Base-by-base conservation (phyloP, 495 filamentous ascomycete genomes). In the Poronia punctata region DNA sequence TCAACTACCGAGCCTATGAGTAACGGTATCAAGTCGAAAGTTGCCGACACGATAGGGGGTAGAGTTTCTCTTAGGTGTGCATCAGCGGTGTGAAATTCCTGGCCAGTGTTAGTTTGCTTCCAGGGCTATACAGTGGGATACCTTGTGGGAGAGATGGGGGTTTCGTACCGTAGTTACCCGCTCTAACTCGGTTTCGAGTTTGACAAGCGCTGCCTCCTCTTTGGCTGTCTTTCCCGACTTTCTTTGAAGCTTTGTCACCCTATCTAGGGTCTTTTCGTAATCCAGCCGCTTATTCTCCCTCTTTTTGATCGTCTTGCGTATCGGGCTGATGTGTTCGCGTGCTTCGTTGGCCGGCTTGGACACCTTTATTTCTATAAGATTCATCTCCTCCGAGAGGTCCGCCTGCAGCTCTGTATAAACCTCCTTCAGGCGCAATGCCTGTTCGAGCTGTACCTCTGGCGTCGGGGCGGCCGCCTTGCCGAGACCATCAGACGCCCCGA, bases 231-330 rank as follows among this genome's bases (percentile, higher is more conserved):
- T 76, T 29, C 77, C 82, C 11, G 71, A 54, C 57, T 95, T 95
- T 54, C 80, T 82, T 46, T 75, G 65, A 16, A 79, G 70, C 52
- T 76, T 80, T 44, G 84, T 84, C 15, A 82, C 79, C 40, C 80
- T 78, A 40, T 82, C 75, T 54, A 88, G 79, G 42, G 79, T 80
- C 44, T 82, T 80, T 61, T 97, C 90, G 53, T 80, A 95, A 57
- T 96, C 90, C 31, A 92, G 53, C 71, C 94, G 84, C 62, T 82
- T 87, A 51, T 94, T 83, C 52, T 93, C 86, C 27, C 90, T 71
- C 55, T 86, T 90, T 67, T 95, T 95, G 59, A 97, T 90, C 2
- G 83, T 83, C 62, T 90, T 95, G 54, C 88, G 83, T 57, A 95
- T 70, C 0, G 86, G 83, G 40, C 76, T 71, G 42, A 95, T 68